A percentile compares a stretch with the other conserved stretches of the same genome.
Evolutionary conservation across 106 monocot genomes (phyloP).

Genomic region (Apostasia shenzhenica): DNA sequence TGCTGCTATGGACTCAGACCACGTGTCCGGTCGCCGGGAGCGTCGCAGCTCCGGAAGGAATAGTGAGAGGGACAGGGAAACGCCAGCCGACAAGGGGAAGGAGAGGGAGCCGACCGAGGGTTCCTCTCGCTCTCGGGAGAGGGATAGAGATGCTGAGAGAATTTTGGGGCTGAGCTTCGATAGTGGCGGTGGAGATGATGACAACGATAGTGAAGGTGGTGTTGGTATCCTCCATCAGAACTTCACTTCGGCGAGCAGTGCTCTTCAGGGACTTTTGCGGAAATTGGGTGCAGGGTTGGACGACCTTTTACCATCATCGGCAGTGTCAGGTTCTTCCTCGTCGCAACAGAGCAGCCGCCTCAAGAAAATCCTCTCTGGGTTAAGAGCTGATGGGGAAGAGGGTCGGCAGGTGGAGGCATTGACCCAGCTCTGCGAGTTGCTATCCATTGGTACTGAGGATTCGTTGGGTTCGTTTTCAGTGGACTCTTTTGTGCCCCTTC

Average conservation of each 20-base stretch:
- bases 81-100: conserved; percentile 60
- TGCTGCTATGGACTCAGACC: conserved; percentile 19
- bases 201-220: conserved; percentile 41
- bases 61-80: conserved; percentile 15
- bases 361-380: conserved; percentile 78
- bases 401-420: conserved; percentile 86
- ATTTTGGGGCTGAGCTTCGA: conserved; percentile 56
- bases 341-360: conserved; percentile 53
- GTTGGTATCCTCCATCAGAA: conserved; percentile 62
- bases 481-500: conserved; percentile 88
- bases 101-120: conserved; percentile 58
- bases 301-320: conserved; percentile 75
- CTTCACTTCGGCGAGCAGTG: conserved; percentile 67
- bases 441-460: conserved; percentile 95
- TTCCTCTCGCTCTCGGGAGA: conserved; percentile 29
- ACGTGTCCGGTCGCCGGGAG: conserved; percentile 12
- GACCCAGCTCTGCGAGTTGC: conserved; percentile 92
- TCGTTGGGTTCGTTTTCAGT: conserved; percentile 82
- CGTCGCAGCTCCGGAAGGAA: conserved; percentile 22
- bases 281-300: conserved; percentile 93
- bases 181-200: conserved; percentile 35
- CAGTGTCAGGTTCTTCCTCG: conserved; percentile 33
- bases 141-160: conserved; percentile 47
- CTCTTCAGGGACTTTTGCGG: conserved; percentile 86
- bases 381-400: conserved; percentile 90